Evolutionary conservation across 176 grass and related monocot genomes (phyloP).

Genomic region (Cenchrus americanus): DNA sequence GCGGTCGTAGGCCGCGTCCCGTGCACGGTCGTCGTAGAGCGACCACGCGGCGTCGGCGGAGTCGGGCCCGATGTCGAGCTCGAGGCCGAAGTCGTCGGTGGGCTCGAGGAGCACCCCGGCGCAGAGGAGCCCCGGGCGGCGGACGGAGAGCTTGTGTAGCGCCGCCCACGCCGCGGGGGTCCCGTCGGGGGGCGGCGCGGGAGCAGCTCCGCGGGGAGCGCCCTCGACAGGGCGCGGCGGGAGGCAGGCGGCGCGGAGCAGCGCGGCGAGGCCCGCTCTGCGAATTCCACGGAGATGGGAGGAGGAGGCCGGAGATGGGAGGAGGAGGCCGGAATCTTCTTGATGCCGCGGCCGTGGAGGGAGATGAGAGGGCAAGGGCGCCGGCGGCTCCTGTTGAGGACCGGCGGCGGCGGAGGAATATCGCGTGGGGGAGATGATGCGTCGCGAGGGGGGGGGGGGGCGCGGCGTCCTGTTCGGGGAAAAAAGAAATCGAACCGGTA

Average conservation of each 20-base stretch:
- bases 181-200: conserved; percentile 3
- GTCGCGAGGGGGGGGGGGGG: too few relatives aligned
- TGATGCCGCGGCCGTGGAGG: too few relatives aligned
- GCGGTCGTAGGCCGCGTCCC: conserved; percentile 78
- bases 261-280: conserved; percentile 47
- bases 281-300: conserved; percentile 8
- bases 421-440: too few relatives aligned
- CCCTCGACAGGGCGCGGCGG: conserved; percentile 49
- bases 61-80: conserved; percentile 83
- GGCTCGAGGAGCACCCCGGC: conserved; percentile 79
- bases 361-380: too few relatives aligned
- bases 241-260: conserved; percentile 59
- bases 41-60: conserved; percentile 53
- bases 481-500: too few relatives aligned
- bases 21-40: conserved; percentile 85
- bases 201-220: conserved; percentile 67
- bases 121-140: conserved; percentile 81
- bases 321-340: too few relatives aligned
- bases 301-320: neutral
- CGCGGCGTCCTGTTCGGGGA: too few relatives aligned
- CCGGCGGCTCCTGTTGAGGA: too few relatives aligned
- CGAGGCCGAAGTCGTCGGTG: conserved; percentile 84
- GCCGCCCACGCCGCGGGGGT: conserved; percentile 42
- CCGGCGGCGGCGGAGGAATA: too few relatives aligned
- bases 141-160: conserved; percentile 92